Base-by-base conservation (phyloP, 371 early-diverging fungal species). In the Haplosporangium sp. region DNA sequence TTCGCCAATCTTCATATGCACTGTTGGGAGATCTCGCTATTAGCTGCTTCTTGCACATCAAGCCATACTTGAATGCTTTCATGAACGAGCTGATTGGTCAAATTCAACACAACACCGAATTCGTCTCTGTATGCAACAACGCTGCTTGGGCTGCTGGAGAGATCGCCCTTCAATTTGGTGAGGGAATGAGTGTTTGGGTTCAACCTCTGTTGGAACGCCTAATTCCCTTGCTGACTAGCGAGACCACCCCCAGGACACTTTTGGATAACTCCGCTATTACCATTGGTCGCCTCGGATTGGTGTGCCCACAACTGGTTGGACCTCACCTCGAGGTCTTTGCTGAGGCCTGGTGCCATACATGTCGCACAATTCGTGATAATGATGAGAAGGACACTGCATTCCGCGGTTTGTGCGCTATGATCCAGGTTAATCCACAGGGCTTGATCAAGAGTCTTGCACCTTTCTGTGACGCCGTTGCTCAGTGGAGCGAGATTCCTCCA, bases 91-190 rank as follows among this genome's bases (percentile, higher is more conserved):
- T 96, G 15, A 88, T 96, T 57, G 74, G 84, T n/a, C 95, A 94
- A 78, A 88, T 96, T 53, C 87, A 88, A 52, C 88, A 87, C 67
- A 77, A 88, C 59, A 84, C 84, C 37, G 87, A 89, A 11, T 85
- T 87, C 66, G 88, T 91, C 39, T 89, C 90, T 45, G 94, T 92
- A 13, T 91, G 93, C 79, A 98, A 97, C 83, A 98, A 98, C 79
- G 98, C 97, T 1, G 89, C 93, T 9, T 98, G 99, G 99, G 94
- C 98, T 1, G 91, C 91, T 1, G 99, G 98, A 39, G 98, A 98
- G 86, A 94, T 98, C 66, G 93, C 97, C 3, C 84, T 97, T 34
- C 90, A 94, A 83, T 90, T 88, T 65, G 85, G 88, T 55, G 77
- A 78, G 39, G 71, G 77, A 15, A 72, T 81, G 78, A 70, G 40